Base-by-base conservation (phyloP, 2,329 filamentous ascomycete genomes). In the Fusarium newnesense region DNA sequence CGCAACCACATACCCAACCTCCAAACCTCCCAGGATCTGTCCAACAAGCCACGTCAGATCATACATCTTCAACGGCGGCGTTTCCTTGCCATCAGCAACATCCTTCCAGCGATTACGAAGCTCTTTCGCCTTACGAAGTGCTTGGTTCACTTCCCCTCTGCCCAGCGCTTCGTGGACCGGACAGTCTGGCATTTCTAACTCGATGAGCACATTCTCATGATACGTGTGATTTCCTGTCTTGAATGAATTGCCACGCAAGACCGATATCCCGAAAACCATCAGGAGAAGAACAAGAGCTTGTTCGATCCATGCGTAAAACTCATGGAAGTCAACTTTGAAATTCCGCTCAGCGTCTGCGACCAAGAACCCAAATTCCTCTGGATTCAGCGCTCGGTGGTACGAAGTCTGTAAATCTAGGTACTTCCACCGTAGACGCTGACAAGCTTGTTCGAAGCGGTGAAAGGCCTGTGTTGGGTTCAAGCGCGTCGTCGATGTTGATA, bases 311-410 rank as follows among this genome's bases (percentile, higher is more conserved):
- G 90, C 89, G 82, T 94, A 94, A 80, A 92, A 94, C 77, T 94
- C 92, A 81, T 93, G 91, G 71, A 94, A 94, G 77, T 94, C 92
- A 12, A 94, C 86, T 79, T 94, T 94, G 84, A 94, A 94, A 86
- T 93, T 93, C 21, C 89, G 85, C 79, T 92, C 89, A 0, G 87
- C 87, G 71, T 88, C 86, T 9, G 80, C 78, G 26, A 78, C 75
- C 1, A 80, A 75, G 49, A 85, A 83, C 44, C 78, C 81, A 39
- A 75, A 79, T 3, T 79, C 76, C 4, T 79, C 64, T 10, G 83
- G 83, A 40, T 82, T 79, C 30, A 83, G 82, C 0, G 90, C 89
- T 4, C 84, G 82, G n/a, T 79, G 80, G 76, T 91, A 92, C 4
- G 85, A 89, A 58, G 83, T 80, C n/a, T 86, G 85, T 37, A 92